phyloP scores from a whole-genome alignment of 225 moss, liverwort and hornwort genomes.

The Pseudisothecium myosuroides region DNA sequence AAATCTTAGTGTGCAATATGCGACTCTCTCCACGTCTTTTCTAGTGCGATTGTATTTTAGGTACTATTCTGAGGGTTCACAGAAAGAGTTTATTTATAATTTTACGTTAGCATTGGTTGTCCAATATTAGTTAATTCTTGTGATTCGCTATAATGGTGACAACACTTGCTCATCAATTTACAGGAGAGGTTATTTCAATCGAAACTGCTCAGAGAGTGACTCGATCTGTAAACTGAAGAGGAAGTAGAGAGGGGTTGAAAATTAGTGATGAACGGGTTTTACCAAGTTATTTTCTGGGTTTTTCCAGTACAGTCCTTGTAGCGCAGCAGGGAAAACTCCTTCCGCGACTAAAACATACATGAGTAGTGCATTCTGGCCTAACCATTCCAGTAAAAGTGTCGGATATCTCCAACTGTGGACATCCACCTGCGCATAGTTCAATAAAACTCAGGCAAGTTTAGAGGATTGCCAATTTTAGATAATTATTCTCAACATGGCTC shows the following conservation, averaged over 20 bases:
- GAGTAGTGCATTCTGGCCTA: conserved; percentile 58
- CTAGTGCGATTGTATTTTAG: background rate
- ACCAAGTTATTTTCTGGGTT: conserved; percentile 44
- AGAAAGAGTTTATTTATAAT: background rate
- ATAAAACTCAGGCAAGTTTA: background rate
- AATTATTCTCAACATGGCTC: background rate
- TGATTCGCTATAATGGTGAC: background rate
- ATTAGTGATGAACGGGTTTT: background rate
- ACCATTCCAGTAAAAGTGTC: conserved; percentile 36
- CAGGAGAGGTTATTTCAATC: background rate
- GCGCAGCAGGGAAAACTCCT: conserved; percentile 30
- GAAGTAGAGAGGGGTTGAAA: background rate
- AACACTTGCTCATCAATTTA: background rate
- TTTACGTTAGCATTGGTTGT: background rate
- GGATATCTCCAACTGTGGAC: conserved; percentile 12
- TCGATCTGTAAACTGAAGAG: background rate
- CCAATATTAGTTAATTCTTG: background rate
- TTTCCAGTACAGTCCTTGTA: conserved; percentile 47
- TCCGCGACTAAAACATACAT: conserved; percentile 45
- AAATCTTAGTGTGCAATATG: background rate
- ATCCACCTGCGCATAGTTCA: conserved; percentile 11
- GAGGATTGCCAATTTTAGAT: background rate
- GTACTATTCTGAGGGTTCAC: background rate
- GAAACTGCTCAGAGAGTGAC: background rate
- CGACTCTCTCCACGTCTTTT: background rate